Percentiles rank a stretch among this genome's conserved stretches.
phyloP scores from a whole-genome alignment of 805 yeast species.

The Deakozyma indianensis region DNA sequence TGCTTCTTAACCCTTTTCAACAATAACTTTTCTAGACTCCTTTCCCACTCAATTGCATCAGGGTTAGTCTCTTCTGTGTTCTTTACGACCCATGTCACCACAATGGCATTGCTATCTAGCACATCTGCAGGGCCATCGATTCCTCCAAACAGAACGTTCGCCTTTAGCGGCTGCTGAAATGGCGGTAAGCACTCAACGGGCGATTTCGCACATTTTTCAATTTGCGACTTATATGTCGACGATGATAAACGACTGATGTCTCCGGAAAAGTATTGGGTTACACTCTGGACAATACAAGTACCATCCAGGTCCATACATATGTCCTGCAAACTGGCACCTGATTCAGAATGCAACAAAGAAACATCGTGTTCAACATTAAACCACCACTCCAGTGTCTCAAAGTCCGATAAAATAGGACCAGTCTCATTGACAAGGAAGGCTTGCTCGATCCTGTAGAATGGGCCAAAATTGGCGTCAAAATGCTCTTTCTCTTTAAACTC shows the following conservation, averaged over 20 bases:
- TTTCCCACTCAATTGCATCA: slow-evolving; percentile 52
- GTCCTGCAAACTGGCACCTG: slow-evolving; percentile 33
- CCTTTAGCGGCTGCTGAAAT: slow-evolving; percentile 80
- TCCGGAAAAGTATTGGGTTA: slow-evolving; percentile 77
- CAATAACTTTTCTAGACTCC: slow-evolving; percentile 43
- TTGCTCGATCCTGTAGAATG: slow-evolving; percentile 83
- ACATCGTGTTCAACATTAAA: slow-evolving; percentile 57
- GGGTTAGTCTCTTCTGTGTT: slow-evolving; percentile 29
- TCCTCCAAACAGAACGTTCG: slow-evolving; percentile 52
- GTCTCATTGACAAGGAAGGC: slow-evolving; percentile 56
- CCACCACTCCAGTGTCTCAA: slow-evolving; percentile 78
- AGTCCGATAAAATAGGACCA: slow-evolving; percentile 44
- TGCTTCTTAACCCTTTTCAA: slow-evolving; percentile 26
- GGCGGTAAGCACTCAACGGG: slow-evolving; percentile 86
- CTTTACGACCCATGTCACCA: slow-evolving; percentile 56
- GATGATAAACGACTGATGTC: slow-evolving; percentile 35
- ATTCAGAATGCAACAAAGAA: slow-evolving; percentile 17
- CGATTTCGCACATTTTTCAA: slow-evolving; percentile 50
- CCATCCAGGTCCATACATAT: slow-evolving; percentile 65
- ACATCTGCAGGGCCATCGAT: slow-evolving; percentile 28
- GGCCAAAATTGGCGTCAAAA: slow-evolving; percentile 77
- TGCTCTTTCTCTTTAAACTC: slow-evolving; percentile 51
- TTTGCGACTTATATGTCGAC: slow-evolving; percentile 37
- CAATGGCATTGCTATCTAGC: slow-evolving; percentile 53
- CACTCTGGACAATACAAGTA: slow-evolving; percentile 71